These are phyloP conservation scores for Dictyostelium brefeldianum DNA, from an alignment of 78 protist species.

Conservation along the genomic window DNA sequence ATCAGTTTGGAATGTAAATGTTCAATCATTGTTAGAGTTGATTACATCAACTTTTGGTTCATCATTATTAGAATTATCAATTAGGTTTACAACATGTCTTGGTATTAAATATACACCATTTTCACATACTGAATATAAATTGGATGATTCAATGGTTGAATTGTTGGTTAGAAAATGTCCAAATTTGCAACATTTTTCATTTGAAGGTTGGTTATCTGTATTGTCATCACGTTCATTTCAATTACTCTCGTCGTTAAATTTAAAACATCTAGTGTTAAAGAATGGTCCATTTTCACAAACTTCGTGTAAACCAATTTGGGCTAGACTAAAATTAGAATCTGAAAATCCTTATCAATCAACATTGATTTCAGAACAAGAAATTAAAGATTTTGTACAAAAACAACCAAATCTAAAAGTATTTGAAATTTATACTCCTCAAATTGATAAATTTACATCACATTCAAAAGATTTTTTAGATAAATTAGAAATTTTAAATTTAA, in stretches of 20 bases:
- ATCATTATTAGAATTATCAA: slow-evolving; percentile 23
- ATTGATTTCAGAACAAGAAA: slow-evolving; percentile 32
- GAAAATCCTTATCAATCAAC: slow-evolving; percentile 34
- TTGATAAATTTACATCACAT: slow-evolving; percentile 38
- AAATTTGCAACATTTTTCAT: slow-evolving; percentile 45
- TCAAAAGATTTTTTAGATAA: slow-evolving; percentile 2
- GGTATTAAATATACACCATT: slow-evolving; percentile 71
- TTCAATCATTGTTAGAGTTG: not conserved
- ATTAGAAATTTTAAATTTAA: not conserved
- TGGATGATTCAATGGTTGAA: slow-evolving; percentile 68
- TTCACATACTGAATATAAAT: slow-evolving; percentile 57
- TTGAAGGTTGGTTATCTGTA: slow-evolving; percentile 67
- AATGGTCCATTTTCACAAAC: slow-evolving; percentile 42
- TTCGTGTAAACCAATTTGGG: slow-evolving; percentile 62
- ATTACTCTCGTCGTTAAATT: not conserved
- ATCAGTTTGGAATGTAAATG: slow-evolving; percentile 64
- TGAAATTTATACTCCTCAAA: slow-evolving; percentile 34
- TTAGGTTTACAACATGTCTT: slow-evolving; percentile 53
- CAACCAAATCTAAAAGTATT: slow-evolving; percentile 59
- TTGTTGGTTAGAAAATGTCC: slow-evolving; percentile 18
- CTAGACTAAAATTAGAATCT: slow-evolving; percentile 38
- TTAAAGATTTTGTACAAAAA: slow-evolving; percentile 18
- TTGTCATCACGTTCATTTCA: slow-evolving; percentile 5
- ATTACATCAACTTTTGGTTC: slow-evolving; percentile 34
- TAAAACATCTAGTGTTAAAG: slow-evolving; percentile 57